A percentile compares a stretch with the other conserved stretches of the same genome.
Conservation (phyloP, 345 rosid genomes). For the Balakata baccata region DNA sequence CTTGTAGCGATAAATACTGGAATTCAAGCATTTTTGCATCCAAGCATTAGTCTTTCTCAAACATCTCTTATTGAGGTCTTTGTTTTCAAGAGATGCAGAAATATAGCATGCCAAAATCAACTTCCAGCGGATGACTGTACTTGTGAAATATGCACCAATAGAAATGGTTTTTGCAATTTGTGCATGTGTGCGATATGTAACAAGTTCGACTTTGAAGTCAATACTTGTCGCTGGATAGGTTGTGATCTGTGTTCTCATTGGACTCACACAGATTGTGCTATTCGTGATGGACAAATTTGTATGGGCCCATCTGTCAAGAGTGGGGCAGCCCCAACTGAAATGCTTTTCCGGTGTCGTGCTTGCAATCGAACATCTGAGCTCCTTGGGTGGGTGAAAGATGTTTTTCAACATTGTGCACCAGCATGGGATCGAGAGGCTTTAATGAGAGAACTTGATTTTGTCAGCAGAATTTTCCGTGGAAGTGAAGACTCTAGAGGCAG, state of each 20-base stretch:
- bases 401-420: slow-evolving; percentile 90
- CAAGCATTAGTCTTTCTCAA: slow-evolving; percentile 77
- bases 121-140: slow-evolving; percentile 90
- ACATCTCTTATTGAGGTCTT: slow-evolving; percentile 82
- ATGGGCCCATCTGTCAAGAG: slow-evolving; percentile 73
- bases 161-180: slow-evolving; percentile 91
- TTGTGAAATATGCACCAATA: slow-evolving; percentile 71
- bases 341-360: slow-evolving; percentile 85
- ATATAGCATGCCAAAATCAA: slow-evolving; percentile 80
- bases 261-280: slow-evolving; percentile 98
- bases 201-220: slow-evolving; percentile 94
- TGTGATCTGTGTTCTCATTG: slow-evolving; percentile 95
- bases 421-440: slow-evolving; percentile 88
- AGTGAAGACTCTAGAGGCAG: slow-evolving; percentile 88
- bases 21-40: slow-evolving; percentile 89
- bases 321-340: slow-evolving; percentile 66
- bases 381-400: slow-evolving; percentile 96
- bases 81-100: slow-evolving; percentile 86
- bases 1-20: slow-evolving; percentile 88
- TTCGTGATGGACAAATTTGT: slow-evolving; percentile 76
- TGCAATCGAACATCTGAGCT: slow-evolving; percentile 90
- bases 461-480: slow-evolving; percentile 75
- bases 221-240: slow-evolving; percentile 98
- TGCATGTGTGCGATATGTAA: slow-evolving; percentile 97
- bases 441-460: slow-evolving; percentile 82